phyloP scores from a whole-genome alignment of 257 asterid genomes.

The Verbena officinalis region DNA sequence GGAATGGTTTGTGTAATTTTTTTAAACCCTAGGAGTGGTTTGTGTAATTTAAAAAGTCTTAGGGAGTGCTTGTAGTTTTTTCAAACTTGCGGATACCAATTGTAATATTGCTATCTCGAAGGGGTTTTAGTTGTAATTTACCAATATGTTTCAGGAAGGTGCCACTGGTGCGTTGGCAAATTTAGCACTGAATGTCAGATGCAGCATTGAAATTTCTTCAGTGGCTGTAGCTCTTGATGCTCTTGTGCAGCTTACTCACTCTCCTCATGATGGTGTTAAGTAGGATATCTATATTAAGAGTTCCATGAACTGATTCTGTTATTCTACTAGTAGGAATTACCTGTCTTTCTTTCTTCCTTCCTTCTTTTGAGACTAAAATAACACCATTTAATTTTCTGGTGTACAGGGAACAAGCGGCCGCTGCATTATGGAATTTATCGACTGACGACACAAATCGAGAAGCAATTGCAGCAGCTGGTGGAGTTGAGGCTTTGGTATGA shows the following conservation, averaged over 20 bases:
- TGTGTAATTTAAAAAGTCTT: too few relatives aligned
- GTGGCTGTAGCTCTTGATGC: constrained; percentile 75
- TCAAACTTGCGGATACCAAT: background rate
- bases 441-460: constrained; percentile 89
- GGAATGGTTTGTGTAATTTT: too few relatives aligned
- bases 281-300: too few relatives aligned
- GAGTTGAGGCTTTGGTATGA: constrained; percentile 94
- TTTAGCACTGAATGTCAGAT: constrained; percentile 82
- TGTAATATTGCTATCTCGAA: too few relatives aligned
- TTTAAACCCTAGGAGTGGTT: too few relatives aligned
- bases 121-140: background rate
- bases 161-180: constrained; percentile 76
- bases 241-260: constrained; percentile 69
- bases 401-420: constrained; percentile 99
- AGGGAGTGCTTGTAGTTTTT: too few relatives aligned
- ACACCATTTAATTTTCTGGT: too few relatives aligned
- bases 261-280: constrained; percentile 74
- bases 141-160: constrained; percentile 40
- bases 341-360: too few relatives aligned
- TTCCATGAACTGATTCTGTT: too few relatives aligned
- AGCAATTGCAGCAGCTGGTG: constrained; percentile 86
- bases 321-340: too few relatives aligned
- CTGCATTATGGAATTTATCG: constrained; percentile 89
- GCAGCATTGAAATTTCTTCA: too few relatives aligned
- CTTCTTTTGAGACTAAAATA: too few relatives aligned